These are phyloP conservation scores for Themeda triandra DNA, from an alignment of 176 grass and related monocot genomes.

Conservation along the genomic window DNA sequence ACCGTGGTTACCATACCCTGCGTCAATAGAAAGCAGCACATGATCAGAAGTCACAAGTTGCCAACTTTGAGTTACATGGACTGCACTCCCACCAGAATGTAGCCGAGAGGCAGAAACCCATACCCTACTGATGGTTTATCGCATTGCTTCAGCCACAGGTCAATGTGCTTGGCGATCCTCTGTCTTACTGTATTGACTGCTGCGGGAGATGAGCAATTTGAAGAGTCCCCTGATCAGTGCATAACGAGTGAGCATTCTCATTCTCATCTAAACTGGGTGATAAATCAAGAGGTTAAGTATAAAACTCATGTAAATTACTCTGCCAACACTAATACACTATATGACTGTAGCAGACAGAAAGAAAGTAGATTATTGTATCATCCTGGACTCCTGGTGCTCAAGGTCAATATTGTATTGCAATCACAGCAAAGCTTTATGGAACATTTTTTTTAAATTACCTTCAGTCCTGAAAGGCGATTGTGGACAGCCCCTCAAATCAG, in stretches of 20 bases:
- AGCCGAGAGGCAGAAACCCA: background rate
- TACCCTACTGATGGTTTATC: slow-evolving; percentile 32
- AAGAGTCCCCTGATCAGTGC: slow-evolving; percentile 54
- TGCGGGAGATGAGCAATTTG: slow-evolving; percentile 70
- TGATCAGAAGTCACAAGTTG: slow-evolving; percentile 17
- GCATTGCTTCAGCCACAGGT: slow-evolving; percentile 84
- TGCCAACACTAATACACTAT: background rate
- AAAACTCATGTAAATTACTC: background rate
- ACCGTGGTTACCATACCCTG: slow-evolving; percentile 5
- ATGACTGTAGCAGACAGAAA: background rate
- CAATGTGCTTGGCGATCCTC: slow-evolving; percentile 62
- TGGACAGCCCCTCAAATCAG: slow-evolving; percentile 92
- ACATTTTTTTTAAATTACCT: slow-evolving; percentile 43
- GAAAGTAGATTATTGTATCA: background rate
- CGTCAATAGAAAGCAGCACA: background rate
- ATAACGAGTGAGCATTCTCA: slow-evolving; percentile 25
- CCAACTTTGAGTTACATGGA: background rate
- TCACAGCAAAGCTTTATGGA: background rate
- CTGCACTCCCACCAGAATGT: background rate
- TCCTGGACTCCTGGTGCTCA: too few species aligned
- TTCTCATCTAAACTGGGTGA: background rate
- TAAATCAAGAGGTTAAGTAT: background rate
- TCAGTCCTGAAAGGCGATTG: slow-evolving; percentile 69
- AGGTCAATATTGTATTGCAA: background rate
- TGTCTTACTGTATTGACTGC: slow-evolving; percentile 66